Evolutionary conservation across 257 asterid species (phyloP), one percentile per base, ranked within the genome.

Genomic region (Forsythia viridissima): DNA sequence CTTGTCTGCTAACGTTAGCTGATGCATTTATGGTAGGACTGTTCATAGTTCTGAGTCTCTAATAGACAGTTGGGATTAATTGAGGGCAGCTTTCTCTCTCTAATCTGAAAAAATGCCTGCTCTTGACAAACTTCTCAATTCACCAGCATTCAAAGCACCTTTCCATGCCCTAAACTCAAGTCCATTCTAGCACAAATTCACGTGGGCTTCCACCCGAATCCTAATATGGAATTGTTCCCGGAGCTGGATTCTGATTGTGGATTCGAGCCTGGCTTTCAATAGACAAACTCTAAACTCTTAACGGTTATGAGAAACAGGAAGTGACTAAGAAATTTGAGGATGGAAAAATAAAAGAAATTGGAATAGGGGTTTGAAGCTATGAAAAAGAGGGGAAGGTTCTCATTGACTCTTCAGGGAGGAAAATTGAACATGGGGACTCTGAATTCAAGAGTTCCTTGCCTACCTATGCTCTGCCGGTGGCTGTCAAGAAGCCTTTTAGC

Each of bases 101-200:
- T 42, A 42, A 42, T 42, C 12, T 7, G 0, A 42, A 71, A 71
- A 73, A 41, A 89, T 89, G 91, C 91, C 87, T 65, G 85, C 82
- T 84, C 86, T 86, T 8, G 84, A 75, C 73, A 79, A 83, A 77
- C 80, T 75, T 83, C 52, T 77, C 51, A 79, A 51, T 72, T 65
- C 84, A 8, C 8, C 82, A 30, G 40, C 82, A 59, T 18, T 78
- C 30, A 70, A 79, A 2, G 80, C 48, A 24, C 55, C 55, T 20
- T 55, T 51, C 65, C 79, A 0, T 55, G 61, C 51, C 38, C 34
- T 30, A 30, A 30, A 30, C 2, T 30, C 34, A 30, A 30, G 34
- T 30, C 73, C 39, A 8, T 42, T 42, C 46, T 1, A 42, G 46
- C 8, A 42, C 12, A 42, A 42, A 42, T 42, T 42, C 3, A 42